Base-by-base conservation (phyloP, 1,284 basidiomycete genomes). In the Sporisorium exsertum region DNA sequence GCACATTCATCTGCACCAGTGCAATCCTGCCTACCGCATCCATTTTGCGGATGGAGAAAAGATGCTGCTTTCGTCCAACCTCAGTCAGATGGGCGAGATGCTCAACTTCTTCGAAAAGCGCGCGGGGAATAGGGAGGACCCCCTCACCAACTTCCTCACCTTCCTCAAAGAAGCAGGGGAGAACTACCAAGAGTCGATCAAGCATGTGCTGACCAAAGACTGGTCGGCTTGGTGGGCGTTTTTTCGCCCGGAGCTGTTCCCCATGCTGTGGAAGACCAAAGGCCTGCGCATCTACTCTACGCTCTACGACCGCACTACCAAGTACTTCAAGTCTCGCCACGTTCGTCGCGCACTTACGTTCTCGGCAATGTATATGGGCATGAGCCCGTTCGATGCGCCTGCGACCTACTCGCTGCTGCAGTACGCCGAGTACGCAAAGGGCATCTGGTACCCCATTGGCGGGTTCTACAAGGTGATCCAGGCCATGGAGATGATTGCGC, bases 391-490 rank as follows among this genome's bases (percentile, higher is more conserved):
- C 71, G 87, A 88, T 43, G 87, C 88, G 0, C 88, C 88, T 0
- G 88, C 88, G 7, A 89, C 88, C 20, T 88, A 88, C 78, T 86
- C 86, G 12, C 80, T 89, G 13, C 81, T 89, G 15, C 88, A 89
- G 78, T 89, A 88, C 81, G 88, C 88, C n/a, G 88, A 89, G 79
- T 86, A 88, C 12, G 87, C 87, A 45, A 81, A 82, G 72, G 88
- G 88, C 3, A 88, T 89, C 59, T 88, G 88, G 85, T 89, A 89
- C 75, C 88, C 88, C 1, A 82, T 86, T 42, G 88, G 88, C 18
- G 88, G 88, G 3, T 89, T 88, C 74, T 87, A 88, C 64, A 83
- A 81, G 54, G 86, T 88, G 51, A 81, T 87, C n/a, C 81, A 86
- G 54, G 86, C 88, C 3, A 83, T 89, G 32, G 85, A 87, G 47